Base-by-base conservation (phyloP, 208 protist genomes). In the Novymonas esmeraldas region DNA sequence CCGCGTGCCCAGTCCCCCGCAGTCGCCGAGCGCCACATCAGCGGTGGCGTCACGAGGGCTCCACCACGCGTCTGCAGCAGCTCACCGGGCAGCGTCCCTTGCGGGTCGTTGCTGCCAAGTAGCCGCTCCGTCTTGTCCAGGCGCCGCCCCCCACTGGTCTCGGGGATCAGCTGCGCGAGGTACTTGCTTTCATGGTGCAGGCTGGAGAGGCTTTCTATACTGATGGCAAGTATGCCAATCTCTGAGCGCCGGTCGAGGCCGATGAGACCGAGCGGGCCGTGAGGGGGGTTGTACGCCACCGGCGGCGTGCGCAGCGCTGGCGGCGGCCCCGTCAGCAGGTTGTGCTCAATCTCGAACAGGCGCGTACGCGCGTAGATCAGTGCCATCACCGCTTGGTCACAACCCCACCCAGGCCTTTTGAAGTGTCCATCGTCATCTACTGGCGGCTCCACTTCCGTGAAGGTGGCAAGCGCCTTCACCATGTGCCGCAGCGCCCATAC, bases 401-500 rank as follows among this genome's bases (percentile, higher is more conserved):
- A 75, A 49, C 61, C 52, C 75, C 75, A 80, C 46, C 69, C 11
- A 6, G 42, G 11, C 52, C 45, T 59, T 14, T 64, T n/a, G 50
- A 59, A 45, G 39, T 57, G 52, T 16, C 63, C 58, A 7, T 24
- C 52, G 42, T 67, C 64, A 11, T 56, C 22, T 0, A 79, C 60
- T 2, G 73, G 66, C 26, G 26, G 55, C 28, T 79, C 67, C 22
- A 29, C 38, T 39, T n/a, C 52, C 29, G 45, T 7, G 67, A 70
- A 79, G 26, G 29, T 24, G 38, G 50, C 52, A 11, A 79, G 24
- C 1, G 62, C 28, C n/a, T 44, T 26, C 18, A 56, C 63, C 36
- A 80, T 46, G 31, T 45, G 26, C 48, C 65, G 58, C 41, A 76
- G 62, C 24, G 58, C 75, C 75, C 75, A 80, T 57, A 76, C 75